phyloP scores from a whole-genome alignment of 2,329 filamentous ascomycete genomes.

The Magnaporthiopsis incrustans region DNA sequence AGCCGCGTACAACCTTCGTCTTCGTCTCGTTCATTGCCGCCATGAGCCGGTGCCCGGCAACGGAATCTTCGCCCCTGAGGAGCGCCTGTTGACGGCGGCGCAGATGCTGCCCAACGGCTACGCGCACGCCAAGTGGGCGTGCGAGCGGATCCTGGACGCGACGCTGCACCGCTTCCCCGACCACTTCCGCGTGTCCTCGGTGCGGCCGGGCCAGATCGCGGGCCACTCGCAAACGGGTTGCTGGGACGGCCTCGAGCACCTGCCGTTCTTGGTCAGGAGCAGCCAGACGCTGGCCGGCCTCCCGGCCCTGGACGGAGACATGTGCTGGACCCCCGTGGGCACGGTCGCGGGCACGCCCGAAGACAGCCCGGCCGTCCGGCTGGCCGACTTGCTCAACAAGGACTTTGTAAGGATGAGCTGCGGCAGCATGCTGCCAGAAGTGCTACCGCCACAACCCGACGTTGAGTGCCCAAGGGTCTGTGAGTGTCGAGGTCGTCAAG shows the following conservation, averaged over 20 bases:
- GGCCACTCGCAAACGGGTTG: slow-evolving; percentile 39
- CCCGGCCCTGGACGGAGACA: slow-evolving; percentile 29
- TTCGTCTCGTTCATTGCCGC: slow-evolving; percentile 34
- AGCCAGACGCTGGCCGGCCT: slow-evolving; percentile 34
- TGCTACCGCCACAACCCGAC: no score
- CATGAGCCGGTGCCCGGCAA: slow-evolving; percentile 21
- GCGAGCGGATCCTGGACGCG: slow-evolving; percentile 39
- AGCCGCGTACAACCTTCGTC: slow-evolving; percentile 24
- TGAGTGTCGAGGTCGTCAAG: no score
- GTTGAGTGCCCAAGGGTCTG: no score
- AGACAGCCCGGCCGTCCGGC: slow-evolving; percentile 19
- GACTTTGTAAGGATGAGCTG: slow-evolving; percentile 23
- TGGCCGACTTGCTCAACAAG: slow-evolving; percentile 22
- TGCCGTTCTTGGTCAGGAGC: slow-evolving; percentile 40
- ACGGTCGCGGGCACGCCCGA: slow-evolving; percentile 15
- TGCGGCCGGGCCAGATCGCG: slow-evolving; percentile 44
- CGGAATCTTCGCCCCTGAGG: slow-evolving; percentile 30
- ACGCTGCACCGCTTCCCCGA: slow-evolving; percentile 34
- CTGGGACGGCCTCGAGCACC: slow-evolving; percentile 46
- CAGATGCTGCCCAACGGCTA: slow-evolving; percentile 39
- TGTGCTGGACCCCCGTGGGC: slow-evolving; percentile 41
- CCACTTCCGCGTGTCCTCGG: slow-evolving; percentile 32
- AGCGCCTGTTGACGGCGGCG: slow-evolving; percentile 26
- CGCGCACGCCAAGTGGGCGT: slow-evolving; percentile 42
- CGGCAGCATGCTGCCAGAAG: slow-evolving; percentile 17